Evolutionary conservation across 2,329 filamentous ascomycete species (phyloP).

Genomic region (Pseudogymnoascus sp.): DNA sequence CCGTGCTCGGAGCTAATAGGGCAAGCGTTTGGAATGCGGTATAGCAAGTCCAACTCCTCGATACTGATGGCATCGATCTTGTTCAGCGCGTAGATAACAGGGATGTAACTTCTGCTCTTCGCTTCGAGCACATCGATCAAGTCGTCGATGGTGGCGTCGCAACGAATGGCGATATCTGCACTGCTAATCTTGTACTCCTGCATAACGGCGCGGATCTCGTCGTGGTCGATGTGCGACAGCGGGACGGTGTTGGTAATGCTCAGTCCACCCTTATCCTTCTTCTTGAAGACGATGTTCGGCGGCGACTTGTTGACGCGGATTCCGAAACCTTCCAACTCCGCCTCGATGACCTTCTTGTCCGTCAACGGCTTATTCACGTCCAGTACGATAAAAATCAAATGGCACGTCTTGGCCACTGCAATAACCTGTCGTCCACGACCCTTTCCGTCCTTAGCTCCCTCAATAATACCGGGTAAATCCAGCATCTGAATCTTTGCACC

Average conservation of each 20-base stretch:
- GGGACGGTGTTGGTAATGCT: conserved; percentile 94
- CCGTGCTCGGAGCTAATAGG: conserved; percentile 96
- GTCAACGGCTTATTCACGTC: conserved; percentile 98
- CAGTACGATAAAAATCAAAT: conserved; percentile 96
- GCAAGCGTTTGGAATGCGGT: conserved; percentile 93
- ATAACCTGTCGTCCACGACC: conserved; percentile 97
- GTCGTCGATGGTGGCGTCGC: conserved; percentile 95
- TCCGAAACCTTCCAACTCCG: conserved; percentile 91
- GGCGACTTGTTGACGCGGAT: conserved; percentile 96
- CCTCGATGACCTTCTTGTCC: conserved; percentile 92
- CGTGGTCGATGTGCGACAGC: conserved; percentile 83
- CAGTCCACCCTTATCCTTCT: conserved; percentile 98
- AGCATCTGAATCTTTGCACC: conserved; percentile 97
- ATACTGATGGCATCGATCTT: conserved; percentile 99
- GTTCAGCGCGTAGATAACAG: conserved; percentile 98
- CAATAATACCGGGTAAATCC: conserved; percentile 96
- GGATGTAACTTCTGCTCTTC: conserved; percentile 91
- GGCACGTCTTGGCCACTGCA: conserved; percentile 96
- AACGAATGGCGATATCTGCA: conserved; percentile 94
- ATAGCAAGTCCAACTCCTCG: conserved; percentile 91
- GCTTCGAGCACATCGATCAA: conserved; percentile 93
- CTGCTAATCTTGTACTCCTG: conserved; percentile 94
- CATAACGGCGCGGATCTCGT: conserved; percentile 98
- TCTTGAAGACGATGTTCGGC: conserved; percentile 98
- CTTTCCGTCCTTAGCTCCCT: conserved; percentile 96